A percentile compares a stretch with the other conserved stretches of the same genome.
Conservation (phyloP, 2,329 filamentous ascomycete genomes). For the Penicillium concentricum region DNA sequence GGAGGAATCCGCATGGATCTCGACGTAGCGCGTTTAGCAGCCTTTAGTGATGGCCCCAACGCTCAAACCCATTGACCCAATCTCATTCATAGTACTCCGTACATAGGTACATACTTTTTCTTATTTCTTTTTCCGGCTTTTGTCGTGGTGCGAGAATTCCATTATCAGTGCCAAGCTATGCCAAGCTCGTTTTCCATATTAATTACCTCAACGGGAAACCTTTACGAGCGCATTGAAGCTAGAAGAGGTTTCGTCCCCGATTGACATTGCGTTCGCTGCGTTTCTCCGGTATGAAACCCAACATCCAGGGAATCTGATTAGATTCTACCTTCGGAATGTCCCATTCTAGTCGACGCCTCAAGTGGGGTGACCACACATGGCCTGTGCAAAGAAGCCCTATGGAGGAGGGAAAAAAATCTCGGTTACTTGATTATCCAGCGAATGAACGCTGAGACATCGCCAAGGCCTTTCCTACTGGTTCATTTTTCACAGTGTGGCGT, state of each 20-base stretch:
- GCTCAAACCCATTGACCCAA: neutral
- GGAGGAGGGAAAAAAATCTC: neutral
- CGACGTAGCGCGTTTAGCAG: neutral
- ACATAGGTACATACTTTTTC: neutral
- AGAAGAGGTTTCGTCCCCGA: neutral
- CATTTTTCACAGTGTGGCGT: neutral
- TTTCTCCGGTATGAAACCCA: neutral
- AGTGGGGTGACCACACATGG: conserved; percentile 1
- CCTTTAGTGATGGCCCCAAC: neutral
- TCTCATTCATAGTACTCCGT: too few relatives aligned
- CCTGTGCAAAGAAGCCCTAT: neutral
- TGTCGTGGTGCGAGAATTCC: neutral
- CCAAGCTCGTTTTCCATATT: neutral
- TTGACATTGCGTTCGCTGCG: neutral
- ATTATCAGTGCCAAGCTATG: conserved; percentile 1
- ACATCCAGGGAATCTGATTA: conserved; percentile 9
- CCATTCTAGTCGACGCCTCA: neutral
- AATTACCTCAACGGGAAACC: neutral
- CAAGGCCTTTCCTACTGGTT: conserved; percentile 3
- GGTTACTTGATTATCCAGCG: neutral
- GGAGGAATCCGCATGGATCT: neutral
- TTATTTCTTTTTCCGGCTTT: neutral
- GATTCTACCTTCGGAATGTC: conserved; percentile 1
- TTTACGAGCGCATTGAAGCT: conserved; percentile 2
- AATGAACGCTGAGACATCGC: conserved; percentile 1